A percentile compares a stretch with the other conserved stretches of the same genome.
Conservation (phyloP, 225 moss, liverwort and hornwort genomes). For the Pleurozium schreberi region DNA sequence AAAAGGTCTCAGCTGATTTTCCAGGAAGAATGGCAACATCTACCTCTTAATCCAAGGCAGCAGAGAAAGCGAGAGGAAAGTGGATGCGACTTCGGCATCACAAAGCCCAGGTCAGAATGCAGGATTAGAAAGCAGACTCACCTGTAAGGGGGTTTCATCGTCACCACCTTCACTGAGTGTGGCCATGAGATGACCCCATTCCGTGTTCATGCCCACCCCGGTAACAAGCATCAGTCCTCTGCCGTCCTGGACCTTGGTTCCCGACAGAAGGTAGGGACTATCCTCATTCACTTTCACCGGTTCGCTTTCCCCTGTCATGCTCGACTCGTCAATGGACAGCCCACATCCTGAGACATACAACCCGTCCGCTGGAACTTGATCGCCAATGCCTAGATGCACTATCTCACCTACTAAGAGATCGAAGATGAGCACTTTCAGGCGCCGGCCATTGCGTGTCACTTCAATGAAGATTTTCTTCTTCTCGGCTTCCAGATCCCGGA, state of each 20-base stretch:
- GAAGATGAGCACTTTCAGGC: constrained; percentile 52
- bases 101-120: neutral
- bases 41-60: neutral
- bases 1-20: neutral
- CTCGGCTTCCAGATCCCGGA: constrained; percentile 66
- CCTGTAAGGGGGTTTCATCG: constrained; percentile 76
- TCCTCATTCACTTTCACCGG: constrained; percentile 31
- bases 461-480: constrained; percentile 78
- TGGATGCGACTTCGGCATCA: neutral
- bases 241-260: constrained; percentile 82
- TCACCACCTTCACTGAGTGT: constrained; percentile 58
- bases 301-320: constrained; percentile 88
- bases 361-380: constrained; percentile 88
- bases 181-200: constrained; percentile 95
- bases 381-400: constrained; percentile 62
- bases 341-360: constrained; percentile 56
- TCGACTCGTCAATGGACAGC: constrained; percentile 76
- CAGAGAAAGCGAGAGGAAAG: neutral
- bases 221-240: constrained; percentile 57
- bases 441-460: constrained; percentile 45
- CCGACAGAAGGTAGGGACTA: constrained; percentile 62
- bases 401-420: constrained; percentile 83
- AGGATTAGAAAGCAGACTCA: constrained; percentile 1
- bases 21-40: neutral
- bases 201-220: constrained; percentile 82